phyloP scores from a whole-genome alignment of 306 rosid genomes.

The Morella rubra region DNA sequence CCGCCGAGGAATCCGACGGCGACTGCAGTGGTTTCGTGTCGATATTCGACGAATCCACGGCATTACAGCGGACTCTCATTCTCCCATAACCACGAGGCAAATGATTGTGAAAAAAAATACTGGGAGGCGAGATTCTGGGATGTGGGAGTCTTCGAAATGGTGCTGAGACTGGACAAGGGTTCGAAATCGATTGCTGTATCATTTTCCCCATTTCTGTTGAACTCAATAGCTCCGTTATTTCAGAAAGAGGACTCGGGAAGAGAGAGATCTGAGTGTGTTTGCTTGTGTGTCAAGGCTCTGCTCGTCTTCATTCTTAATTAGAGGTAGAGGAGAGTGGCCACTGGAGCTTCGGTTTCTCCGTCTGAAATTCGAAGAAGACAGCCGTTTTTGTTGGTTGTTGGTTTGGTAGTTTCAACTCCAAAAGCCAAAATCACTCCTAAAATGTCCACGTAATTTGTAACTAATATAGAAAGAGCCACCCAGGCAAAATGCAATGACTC shows the following conservation, averaged over 20 bases:
- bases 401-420: not conserved
- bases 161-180: slow-evolving; percentile 24
- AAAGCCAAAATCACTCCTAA: not conserved
- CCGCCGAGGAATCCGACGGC: slow-evolving; percentile 27
- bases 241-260: not conserved
- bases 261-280: not conserved
- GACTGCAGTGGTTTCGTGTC: slow-evolving; percentile 9
- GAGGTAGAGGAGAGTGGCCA: not conserved
- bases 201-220: slow-evolving; percentile 11
- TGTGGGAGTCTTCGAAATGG: slow-evolving; percentile 21
- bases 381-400: not conserved
- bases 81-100: not conserved
- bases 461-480: too few species aligned
- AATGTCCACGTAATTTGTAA: slow-evolving; percentile 8
- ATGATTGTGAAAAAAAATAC: slow-evolving; percentile 2
- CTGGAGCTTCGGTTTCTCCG: slow-evolving; percentile 9
- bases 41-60: slow-evolving; percentile 32
- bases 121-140: slow-evolving; percentile 16
- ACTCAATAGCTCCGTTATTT: not conserved
- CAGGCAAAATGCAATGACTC: too few species aligned
- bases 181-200: slow-evolving; percentile 42
- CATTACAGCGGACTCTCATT: slow-evolving; percentile 42
- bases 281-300: not conserved
- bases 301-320: not conserved
- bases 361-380: not conserved